phyloP scores from a whole-genome alignment of 495 filamentous ascomycete genomes.

The Aspergillus coremiiformis region DNA sequence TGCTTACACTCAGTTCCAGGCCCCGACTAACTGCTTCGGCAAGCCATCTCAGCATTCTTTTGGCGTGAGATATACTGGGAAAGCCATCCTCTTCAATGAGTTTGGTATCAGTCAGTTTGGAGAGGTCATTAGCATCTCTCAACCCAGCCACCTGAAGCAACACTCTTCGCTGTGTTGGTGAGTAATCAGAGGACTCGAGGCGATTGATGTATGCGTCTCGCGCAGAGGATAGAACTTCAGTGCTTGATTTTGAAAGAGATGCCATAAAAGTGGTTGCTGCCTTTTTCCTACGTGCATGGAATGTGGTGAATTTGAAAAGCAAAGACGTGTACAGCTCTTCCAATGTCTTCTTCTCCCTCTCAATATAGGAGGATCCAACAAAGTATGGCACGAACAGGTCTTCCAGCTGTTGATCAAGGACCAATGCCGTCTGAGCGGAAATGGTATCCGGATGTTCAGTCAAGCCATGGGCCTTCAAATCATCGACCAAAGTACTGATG shows the following conservation, averaged over 20 bases:
- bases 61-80: slow-evolving; percentile 74
- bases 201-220: slow-evolving; percentile 73
- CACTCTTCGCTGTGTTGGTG: slow-evolving; percentile 74
- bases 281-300: slow-evolving; percentile 80
- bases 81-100: slow-evolving; percentile 82
- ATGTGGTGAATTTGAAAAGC: slow-evolving; percentile 90
- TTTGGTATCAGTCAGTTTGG: slow-evolving; percentile 63
- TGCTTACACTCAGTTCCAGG: slow-evolving; percentile 76
- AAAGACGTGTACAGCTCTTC: slow-evolving; percentile 91
- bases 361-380: slow-evolving; percentile 88
- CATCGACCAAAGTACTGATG: slow-evolving; percentile 78
- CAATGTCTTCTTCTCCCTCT: slow-evolving; percentile 80
- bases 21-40: slow-evolving; percentile 92
- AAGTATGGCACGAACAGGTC: slow-evolving; percentile 96
- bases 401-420: slow-evolving; percentile 91
- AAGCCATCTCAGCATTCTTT: slow-evolving; percentile 96
- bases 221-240: slow-evolving; percentile 71
- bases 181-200: slow-evolving; percentile 77
- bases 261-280: slow-evolving; percentile 84
- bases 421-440: slow-evolving; percentile 74
- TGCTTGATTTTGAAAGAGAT: slow-evolving; percentile 76
- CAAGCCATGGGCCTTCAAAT: slow-evolving; percentile 87
- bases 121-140: slow-evolving; percentile 42
- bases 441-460: slow-evolving; percentile 92
- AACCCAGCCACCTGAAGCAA: slow-evolving; percentile 78